phyloP scores from a whole-genome alignment of 75 land plant genomes.

The Gnetum montanum region DNA sequence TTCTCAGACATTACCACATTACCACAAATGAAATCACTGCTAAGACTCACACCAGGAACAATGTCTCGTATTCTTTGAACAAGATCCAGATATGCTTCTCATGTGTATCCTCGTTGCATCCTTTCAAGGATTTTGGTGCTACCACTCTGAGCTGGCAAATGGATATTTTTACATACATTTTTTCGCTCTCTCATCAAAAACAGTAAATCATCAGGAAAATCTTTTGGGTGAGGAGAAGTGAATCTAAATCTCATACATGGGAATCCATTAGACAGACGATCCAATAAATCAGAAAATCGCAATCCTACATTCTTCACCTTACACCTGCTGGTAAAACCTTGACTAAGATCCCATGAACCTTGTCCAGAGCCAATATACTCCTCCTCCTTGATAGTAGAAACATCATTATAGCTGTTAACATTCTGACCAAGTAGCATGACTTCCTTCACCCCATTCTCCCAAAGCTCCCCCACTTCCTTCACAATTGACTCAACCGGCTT shows the following conservation, averaged over 20 bases:
- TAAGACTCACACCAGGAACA: slow-evolving; percentile 83
- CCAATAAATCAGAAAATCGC: slow-evolving; percentile 73
- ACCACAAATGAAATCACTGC: slow-evolving; percentile 98
- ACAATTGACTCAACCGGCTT: slow-evolving; percentile 90
- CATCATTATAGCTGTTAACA: slow-evolving; percentile 95
- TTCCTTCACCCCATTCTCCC: slow-evolving; percentile 88
- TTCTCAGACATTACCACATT: slow-evolving; percentile 10
- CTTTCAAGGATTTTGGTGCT: slow-evolving; percentile 76
- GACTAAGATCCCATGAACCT: slow-evolving; percentile 59
- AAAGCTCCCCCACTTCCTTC: slow-evolving; percentile 86
- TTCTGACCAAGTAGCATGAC: slow-evolving; percentile 94
- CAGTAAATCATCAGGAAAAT: slow-evolving; percentile 88
- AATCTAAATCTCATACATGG: slow-evolving; percentile 95
- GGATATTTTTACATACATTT: slow-evolving; percentile 84
- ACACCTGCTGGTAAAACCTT: slow-evolving; percentile 78
- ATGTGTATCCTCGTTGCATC: slow-evolving; percentile 91
- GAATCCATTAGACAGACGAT: slow-evolving; percentile 51
- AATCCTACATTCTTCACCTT: slow-evolving; percentile 73
- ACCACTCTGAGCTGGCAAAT: slow-evolving; percentile 95
- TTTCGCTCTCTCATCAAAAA: slow-evolving; percentile 74
- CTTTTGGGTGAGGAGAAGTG: slow-evolving; percentile 98
- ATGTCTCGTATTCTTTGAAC: slow-evolving; percentile 75
- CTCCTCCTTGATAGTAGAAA: slow-evolving; percentile 19
- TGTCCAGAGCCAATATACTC: slow-evolving; percentile 28
- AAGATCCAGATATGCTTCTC: slow-evolving; percentile 90